Base-by-base conservation (phyloP, 164 flowering plant genomes). In the Litsea cubeba region DNA sequence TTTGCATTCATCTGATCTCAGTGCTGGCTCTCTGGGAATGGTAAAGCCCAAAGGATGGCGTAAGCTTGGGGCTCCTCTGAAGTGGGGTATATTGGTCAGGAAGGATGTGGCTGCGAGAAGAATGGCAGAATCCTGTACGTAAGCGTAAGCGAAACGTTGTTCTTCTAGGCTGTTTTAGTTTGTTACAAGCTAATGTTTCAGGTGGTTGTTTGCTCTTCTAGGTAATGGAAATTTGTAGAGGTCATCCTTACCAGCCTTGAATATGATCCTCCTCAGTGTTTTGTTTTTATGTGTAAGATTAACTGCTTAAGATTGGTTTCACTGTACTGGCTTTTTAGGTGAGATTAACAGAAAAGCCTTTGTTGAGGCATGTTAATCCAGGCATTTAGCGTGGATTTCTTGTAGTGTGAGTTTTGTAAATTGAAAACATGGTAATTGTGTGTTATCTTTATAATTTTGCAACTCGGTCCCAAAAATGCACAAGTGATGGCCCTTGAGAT, bases 1-100 rank as follows among this genome's bases (percentile, higher is more conserved):
- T 24, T 69, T 84, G 24, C 57, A 79, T 15, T 12, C 46, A 5
- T 75, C 76, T 18, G 71, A 78, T 73, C 64, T 76, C 11, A 72
- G 62, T 54, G 72, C 60, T 60, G 58, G 69, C 30, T 77, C 18
- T 76, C 80, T 14, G 72, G 81, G 71, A 80, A 23, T 23, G 69
- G 77, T 51, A 81, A 57, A 24, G 76, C 81, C 49, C 77, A 72
- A 68, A 50, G 66, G 82, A 25, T 90, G 93, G 90, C 83, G 83
- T 54, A 88, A 85, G 84, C 74, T 88, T 14, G 78, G 81, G 60
- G 88, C 91, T 30, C 87, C 79, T 25, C n/a, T 90, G 62, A 84
- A 79, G 75, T 84, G 82, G 84, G 76, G 77, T 49, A 75, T 86
- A 25, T 68, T 77, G 2, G 76, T 81, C 18, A 81, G 77, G 78